Evolutionary conservation across 192 early-diverging fungal genomes (phyloP).

Genomic region (Funneliformis geosporum): DNA sequence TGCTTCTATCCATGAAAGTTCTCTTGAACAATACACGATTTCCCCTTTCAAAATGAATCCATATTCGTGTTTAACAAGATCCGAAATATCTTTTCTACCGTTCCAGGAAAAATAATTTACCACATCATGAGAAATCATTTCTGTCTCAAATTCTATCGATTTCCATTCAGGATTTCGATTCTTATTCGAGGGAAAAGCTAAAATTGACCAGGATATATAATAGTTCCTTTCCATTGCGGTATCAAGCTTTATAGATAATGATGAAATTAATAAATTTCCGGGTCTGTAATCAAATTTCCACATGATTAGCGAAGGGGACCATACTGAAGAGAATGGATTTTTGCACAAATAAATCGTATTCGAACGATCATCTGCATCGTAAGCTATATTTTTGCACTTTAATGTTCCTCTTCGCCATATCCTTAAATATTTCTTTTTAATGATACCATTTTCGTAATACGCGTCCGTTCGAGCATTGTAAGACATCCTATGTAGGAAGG

Average conservation of each 20-base stretch:
- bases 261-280: not conserved
- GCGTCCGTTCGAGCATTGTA: conserved; percentile 3
- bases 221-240: not conserved
- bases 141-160: not conserved
- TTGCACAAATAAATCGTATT: not conserved
- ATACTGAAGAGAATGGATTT: not conserved
- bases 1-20: too few relatives aligned
- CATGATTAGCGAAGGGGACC: not conserved
- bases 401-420: not conserved
- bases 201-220: not conserved
- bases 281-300: conserved; percentile 17
- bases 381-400: not conserved
- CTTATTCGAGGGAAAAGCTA: not conserved
- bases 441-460: conserved; percentile 3
- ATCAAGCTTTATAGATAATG: not conserved
- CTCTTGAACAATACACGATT: not conserved
- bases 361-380: not conserved
- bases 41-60: not conserved
- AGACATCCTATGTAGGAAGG: not conserved
- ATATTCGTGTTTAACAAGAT: not conserved
- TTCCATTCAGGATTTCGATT: not conserved
- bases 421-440: not conserved
- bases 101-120: too few relatives aligned
- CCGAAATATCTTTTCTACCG: not conserved
- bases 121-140: not conserved